phyloP scores from a whole-genome alignment of 108 stramenopile species.

The Nitzschia sp. region DNA sequence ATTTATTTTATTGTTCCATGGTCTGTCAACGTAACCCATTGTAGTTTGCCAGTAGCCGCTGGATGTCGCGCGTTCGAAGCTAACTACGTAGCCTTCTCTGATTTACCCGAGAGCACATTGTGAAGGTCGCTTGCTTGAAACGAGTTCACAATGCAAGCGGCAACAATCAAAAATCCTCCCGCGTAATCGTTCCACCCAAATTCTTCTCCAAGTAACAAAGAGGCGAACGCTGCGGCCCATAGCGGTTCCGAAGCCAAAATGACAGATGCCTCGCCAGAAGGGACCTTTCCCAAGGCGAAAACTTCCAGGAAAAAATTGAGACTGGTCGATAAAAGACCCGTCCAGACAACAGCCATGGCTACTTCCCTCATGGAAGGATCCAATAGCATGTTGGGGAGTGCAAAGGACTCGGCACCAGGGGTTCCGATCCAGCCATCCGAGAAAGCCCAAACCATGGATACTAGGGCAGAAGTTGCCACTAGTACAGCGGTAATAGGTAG shows the following conservation, averaged over 20 bases:
- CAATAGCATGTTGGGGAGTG: constrained; percentile 46
- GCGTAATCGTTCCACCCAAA: constrained; percentile 49
- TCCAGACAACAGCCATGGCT: constrained; percentile 56
- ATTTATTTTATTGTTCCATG: background rate
- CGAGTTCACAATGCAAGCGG: constrained; percentile 55
- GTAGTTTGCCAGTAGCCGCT: too few relatives aligned
- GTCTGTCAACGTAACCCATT: too few relatives aligned
- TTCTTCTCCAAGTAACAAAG: constrained; percentile 38
- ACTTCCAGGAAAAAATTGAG: constrained; percentile 60
- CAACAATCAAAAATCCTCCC: constrained; percentile 56
- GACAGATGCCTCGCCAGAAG: constrained; percentile 63
- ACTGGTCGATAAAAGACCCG: constrained; percentile 64
- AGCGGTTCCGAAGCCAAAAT: constrained; percentile 74
- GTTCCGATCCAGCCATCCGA: constrained; percentile 48
- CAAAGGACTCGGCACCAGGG: constrained; percentile 32
- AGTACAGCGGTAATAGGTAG: constrained; percentile 63
- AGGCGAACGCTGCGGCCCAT: constrained; percentile 74
- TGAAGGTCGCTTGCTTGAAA: constrained; percentile 19
- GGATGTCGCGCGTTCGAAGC: too few relatives aligned
- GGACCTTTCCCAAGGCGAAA: constrained; percentile 54
- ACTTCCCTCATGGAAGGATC: constrained; percentile 43
- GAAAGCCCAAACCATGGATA: constrained; percentile 54
- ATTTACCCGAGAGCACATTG: background rate
- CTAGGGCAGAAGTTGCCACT: constrained; percentile 52
- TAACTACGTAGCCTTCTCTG: too few relatives aligned